These are phyloP conservation scores for Suillus placidus DNA, from an alignment of 768 basidiomycete genomes.

Conservation along the genomic window DNA sequence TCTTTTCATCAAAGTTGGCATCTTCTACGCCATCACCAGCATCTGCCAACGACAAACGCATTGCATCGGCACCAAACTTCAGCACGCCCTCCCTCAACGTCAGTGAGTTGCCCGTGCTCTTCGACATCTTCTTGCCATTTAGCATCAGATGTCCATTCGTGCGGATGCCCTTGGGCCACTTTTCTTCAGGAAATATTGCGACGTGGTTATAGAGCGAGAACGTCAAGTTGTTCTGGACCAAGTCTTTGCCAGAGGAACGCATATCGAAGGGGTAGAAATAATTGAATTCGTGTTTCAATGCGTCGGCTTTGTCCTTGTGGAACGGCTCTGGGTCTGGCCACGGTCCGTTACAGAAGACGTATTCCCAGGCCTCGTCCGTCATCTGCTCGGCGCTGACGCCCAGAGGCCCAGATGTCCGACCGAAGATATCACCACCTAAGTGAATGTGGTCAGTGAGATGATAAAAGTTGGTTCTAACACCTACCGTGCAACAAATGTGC, in stretches of 20 bases:
- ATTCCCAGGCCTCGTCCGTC: conserved; percentile 98
- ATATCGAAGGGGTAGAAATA: conserved; percentile 99
- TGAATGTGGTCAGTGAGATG: background rate
- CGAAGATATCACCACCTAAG: conserved; percentile 73
- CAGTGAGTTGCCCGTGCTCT: conserved; percentile 94
- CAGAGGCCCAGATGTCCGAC: conserved; percentile 76
- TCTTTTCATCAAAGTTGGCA: conserved; percentile 99
- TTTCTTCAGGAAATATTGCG: conserved; percentile 85
- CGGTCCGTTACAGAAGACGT: conserved; percentile 78
- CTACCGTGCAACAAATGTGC: conserved; percentile 89
- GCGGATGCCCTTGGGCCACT: conserved; percentile 91
- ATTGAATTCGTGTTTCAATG: conserved; percentile 85
- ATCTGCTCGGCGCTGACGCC: conserved; percentile 88
- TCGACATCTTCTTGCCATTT: conserved; percentile 99
- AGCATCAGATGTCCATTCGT: conserved; percentile 96
- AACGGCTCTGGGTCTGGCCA: conserved; percentile 72
- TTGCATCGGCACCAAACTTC: conserved; percentile 98
- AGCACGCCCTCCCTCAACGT: conserved; percentile 85
- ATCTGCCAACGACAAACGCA: conserved; percentile 89
- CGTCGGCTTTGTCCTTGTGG: conserved; percentile 75
- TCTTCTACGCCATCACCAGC: conserved; percentile 98
- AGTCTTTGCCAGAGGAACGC: conserved; percentile 96
- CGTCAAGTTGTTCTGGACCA: conserved; percentile 93
- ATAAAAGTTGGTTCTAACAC: conserved; percentile 21
- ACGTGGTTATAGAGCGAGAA: conserved; percentile 94